These are phyloP conservation scores for Euphorbia tirucalli DNA, from an alignment of 345 rosid genomes.

Conservation along the genomic window DNA sequence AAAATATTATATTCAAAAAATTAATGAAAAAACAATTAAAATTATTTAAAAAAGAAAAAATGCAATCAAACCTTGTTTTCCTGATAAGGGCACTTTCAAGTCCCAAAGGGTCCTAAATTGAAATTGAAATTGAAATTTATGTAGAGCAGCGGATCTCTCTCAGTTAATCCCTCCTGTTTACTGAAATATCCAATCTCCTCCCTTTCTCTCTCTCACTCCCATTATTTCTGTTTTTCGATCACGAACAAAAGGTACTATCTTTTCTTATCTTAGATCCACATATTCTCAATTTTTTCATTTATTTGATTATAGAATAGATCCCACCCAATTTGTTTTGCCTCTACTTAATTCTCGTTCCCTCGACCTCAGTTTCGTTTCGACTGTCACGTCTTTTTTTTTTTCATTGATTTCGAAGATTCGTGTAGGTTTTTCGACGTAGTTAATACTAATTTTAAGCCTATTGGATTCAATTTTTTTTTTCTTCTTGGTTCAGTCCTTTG, in stretches of 20 bases:
- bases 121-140: too few relatives aligned
- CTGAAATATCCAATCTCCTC: neutral
- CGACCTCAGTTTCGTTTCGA: neutral
- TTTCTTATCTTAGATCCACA: slow-evolving; percentile 14
- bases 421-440: neutral
- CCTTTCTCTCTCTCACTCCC: neutral
- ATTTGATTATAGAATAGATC: neutral
- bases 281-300: neutral
- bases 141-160: neutral
- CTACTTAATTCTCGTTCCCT: neutral
- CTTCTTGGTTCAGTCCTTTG: neutral
- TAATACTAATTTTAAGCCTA: too few relatives aligned
- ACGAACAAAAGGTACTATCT: neutral
- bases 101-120: too few relatives aligned
- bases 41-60: too few relatives aligned
- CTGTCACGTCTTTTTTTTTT: neutral
- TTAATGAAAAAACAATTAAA: too few relatives aligned
- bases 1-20: too few relatives aligned
- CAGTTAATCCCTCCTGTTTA: neutral
- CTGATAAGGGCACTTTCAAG: too few relatives aligned
- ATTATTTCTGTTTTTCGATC: neutral
- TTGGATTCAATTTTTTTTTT: neutral
- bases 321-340: neutral
- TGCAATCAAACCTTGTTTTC: too few relatives aligned
- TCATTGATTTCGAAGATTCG: neutral